Base-by-base conservation (phyloP, 2,329 filamentous ascomycete species). In the Knufia petricola region DNA sequence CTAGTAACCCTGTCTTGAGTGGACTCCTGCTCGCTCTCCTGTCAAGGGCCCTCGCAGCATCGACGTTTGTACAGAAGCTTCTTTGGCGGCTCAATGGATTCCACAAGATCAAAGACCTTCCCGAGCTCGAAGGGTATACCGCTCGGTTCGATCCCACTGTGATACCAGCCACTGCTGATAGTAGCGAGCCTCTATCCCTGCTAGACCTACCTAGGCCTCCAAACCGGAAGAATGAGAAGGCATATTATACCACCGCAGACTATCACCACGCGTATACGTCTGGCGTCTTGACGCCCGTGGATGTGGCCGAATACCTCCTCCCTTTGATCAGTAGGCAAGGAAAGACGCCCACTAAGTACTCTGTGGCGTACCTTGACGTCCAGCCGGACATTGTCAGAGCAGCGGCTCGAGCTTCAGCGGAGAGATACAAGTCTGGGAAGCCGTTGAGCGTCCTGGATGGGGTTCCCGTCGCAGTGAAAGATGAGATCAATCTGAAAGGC, bases 391-490 rank as follows among this genome's bases (percentile, higher is more conserved):
- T 77, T 15, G 77, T 85, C 1, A 71, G 81, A 3, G 74, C 76
- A 30, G 82, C 86, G 1, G 87, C 88, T 0, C 74, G 74, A 57
- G 84, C 77, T 6, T 92, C 87, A 1, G 84, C 87, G 0, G 71
- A 77, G 60, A 74, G 88, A 39, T 94, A 84, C 65, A 77, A 78
- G 50, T 69, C 74, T 13, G 84, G 85, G 0, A 74, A 74, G 52
- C 74, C 81, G 0, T 64, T 87, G 13, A 75, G 85, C 10, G 68
- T 85, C 3, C 69, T 94, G 6, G 88, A 95, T 59, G 88, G 88
- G 10, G 79, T 94, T 1, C 88, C 87, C 0, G 77, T 94, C 42
- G 84, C 82, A 0, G 78, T 92, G 58, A 94, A 95, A 67, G 87
- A 94, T 60, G 87, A 94, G 60, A 74, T 82, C 13, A 74, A 83